Percentiles rank a stretch among this genome's conserved stretches.
These are phyloP conservation scores for Nidularia pulvinata DNA, from an alignment of 768 basidiomycete species.

Conservation along the genomic window DNA sequence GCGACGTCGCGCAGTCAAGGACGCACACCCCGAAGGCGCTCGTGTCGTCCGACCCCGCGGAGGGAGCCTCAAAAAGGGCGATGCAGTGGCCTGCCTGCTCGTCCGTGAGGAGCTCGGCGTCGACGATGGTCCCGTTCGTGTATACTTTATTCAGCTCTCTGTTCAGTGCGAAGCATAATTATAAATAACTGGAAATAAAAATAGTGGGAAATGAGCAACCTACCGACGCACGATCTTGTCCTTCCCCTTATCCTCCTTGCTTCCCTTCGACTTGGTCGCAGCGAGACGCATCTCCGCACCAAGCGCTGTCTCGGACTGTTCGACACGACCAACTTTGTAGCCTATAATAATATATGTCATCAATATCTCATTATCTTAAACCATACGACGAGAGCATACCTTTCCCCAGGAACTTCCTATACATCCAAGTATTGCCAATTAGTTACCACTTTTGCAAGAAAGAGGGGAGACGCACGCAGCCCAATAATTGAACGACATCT, in stretches of 20 bases:
- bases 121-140: slow-evolving; percentile 95
- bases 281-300: slow-evolving; percentile 96
- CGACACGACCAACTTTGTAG: slow-evolving; percentile 95
- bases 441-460: too few species aligned
- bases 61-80: slow-evolving; percentile 71
- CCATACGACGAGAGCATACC: slow-evolving; percentile 36
- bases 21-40: slow-evolving; percentile 87
- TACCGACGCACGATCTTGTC: slow-evolving; percentile 91
- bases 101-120: slow-evolving; percentile 83
- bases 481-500: slow-evolving; percentile 92
- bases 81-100: slow-evolving; percentile 97
- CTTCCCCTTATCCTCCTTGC: slow-evolving; percentile 59
- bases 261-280: slow-evolving; percentile 59
- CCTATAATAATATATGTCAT: too few species aligned
- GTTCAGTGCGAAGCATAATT: too few species aligned
- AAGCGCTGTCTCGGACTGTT: slow-evolving; percentile 95
- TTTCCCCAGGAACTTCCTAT: slow-evolving; percentile 87
- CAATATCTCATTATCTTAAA: too few species aligned
- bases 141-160: slow-evolving; percentile 95
- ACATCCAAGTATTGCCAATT: too few species aligned
- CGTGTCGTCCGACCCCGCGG: slow-evolving; percentile 33
- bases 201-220: slow-evolving; percentile 3
- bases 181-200: too few species aligned
- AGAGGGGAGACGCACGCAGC: slow-evolving; percentile 59
- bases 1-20: slow-evolving; percentile 92